Percentiles rank a stretch among this genome's conserved stretches.
These are phyloP conservation scores for Neonectria coccinea DNA, from an alignment of 2,329 filamentous ascomycete genomes.

Conservation along the genomic window DNA sequence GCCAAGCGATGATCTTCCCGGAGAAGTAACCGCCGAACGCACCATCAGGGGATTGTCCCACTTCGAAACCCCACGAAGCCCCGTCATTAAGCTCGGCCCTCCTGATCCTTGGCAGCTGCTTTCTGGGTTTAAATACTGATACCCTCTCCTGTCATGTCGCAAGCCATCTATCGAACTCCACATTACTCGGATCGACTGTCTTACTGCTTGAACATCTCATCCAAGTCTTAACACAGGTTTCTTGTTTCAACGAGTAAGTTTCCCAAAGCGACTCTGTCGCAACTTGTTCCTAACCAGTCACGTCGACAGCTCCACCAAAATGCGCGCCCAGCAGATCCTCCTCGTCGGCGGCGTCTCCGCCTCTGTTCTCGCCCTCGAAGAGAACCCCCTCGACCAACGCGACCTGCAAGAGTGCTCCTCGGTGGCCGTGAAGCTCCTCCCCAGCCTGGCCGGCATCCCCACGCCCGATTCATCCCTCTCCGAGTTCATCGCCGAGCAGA, in stretches of 20 bases:
- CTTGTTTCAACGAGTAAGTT: neutral
- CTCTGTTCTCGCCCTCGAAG: conserved; percentile 17
- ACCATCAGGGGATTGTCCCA: neutral
- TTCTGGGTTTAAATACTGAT: neutral
- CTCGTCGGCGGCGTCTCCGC: conserved; percentile 26
- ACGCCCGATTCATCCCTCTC: conserved; percentile 34
- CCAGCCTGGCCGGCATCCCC: conserved; percentile 38
- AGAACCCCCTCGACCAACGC: conserved; percentile 32
- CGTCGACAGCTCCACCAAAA: neutral
- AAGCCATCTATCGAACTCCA: neutral
- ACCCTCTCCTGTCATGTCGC: neutral
- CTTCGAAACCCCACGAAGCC: neutral
- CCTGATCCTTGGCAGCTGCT: neutral
- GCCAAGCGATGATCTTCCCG: neutral
- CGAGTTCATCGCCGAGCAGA: conserved; percentile 38
- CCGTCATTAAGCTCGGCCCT: neutral
- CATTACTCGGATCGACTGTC: neutral
- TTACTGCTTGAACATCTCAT: neutral
- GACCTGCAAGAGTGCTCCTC: conserved; percentile 37
- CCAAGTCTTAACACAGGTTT: neutral
- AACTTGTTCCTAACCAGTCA: neutral
- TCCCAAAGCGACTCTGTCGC: neutral
- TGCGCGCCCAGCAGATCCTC: conserved; percentile 15
- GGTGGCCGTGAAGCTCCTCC: conserved; percentile 34
- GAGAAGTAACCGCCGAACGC: neutral